Evolutionary conservation across 2,329 filamentous ascomycete genomes (phyloP), one percentile per base, ranked within the genome.

Genomic region (Ceratocystis cacaofunesta): DNA sequence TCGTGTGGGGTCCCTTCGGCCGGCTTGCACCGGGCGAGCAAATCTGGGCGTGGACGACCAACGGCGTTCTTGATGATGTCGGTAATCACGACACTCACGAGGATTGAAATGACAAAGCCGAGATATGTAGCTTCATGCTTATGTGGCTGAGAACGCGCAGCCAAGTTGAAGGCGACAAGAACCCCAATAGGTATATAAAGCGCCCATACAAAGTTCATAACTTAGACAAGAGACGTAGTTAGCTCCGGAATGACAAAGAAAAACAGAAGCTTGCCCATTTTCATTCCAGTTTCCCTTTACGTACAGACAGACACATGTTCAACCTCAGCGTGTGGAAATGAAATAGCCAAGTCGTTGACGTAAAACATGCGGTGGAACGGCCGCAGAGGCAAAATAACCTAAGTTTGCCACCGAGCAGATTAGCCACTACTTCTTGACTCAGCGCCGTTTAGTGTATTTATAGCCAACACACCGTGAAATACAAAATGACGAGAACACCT

Each of bases 341-440:
- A 86, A 67, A 97, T 90, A 62, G 85, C 79, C 28, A 89, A 81
- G 73, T 97, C 90, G 73, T 91, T 88, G 68, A 97, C 82, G 69
- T 85, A 88, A 77, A 99, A 97, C 84, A 96, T 88, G 76, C 90
- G 90, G 74, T 97, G 91, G 74, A 97, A 97, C 0, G 94, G 94
- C 68, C 87, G 85, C 70, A 89, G 81, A 69, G 88, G 79, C 70
- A 88, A 77, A 74, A 85, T 44, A 48, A 64, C 41, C 67, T 67
- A 25, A 8, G 36, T 41, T 41, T 6, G 3, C 25, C 30, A 58
- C 30, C 15, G 12, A n/a, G 48, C 25, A 17, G 15, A 22, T 32
- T 50, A 43, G 17, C 30, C 7, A 28, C 15, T 22, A 15, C 10
- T 12, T n/a, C 15, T 32, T 48, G 22, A 2, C 61, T 5, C 48